Evolutionary conservation across 1,284 basidiomycete genomes (phyloP).

Genomic region (Ustilago xerochloae): DNA sequence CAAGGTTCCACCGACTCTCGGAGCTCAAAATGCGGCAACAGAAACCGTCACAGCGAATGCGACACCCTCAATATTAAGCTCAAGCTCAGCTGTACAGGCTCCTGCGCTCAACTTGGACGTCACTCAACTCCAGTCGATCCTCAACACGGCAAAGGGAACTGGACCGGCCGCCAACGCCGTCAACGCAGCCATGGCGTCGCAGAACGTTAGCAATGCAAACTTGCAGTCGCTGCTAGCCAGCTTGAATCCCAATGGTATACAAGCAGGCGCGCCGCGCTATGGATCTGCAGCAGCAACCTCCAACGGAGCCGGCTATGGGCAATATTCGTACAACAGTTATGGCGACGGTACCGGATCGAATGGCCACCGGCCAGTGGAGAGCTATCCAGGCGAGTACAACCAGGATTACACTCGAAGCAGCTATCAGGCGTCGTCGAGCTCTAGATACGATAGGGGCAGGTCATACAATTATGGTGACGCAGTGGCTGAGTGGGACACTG

Average conservation of each 20-base stretch:
- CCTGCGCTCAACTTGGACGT: constrained; percentile 25
- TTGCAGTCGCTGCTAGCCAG: constrained; percentile 34
- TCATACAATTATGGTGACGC: background rate
- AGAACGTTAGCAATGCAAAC: constrained; percentile 6
- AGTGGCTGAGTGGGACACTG: background rate
- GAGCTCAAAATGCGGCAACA: background rate
- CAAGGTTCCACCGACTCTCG: constrained; percentile 9
- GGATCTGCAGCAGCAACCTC: background rate
- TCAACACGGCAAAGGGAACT: constrained; percentile 18
- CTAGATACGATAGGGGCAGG: background rate
- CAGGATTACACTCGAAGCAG: constrained; percentile 12
- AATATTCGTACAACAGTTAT: background rate
- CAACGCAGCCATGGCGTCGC: constrained; percentile 9
- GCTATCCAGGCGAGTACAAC: constrained; percentile 39
- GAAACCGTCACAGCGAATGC: background rate
- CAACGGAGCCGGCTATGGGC: constrained; percentile 5
- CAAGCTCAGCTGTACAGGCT: background rate
- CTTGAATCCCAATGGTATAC: constrained; percentile 6
- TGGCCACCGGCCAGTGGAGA: constrained; percentile 1
- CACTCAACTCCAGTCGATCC: constrained; percentile 24
- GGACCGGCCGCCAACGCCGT: constrained; percentile 8
- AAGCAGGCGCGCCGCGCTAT: background rate
- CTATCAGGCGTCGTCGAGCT: background rate
- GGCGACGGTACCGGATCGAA: background rate
- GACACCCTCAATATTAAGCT: background rate